Evolutionary conservation across 2,329 filamentous ascomycete species (phyloP), one percentile per base, ranked within the genome.

Genomic region (Talaromyces atroroseus): DNA sequence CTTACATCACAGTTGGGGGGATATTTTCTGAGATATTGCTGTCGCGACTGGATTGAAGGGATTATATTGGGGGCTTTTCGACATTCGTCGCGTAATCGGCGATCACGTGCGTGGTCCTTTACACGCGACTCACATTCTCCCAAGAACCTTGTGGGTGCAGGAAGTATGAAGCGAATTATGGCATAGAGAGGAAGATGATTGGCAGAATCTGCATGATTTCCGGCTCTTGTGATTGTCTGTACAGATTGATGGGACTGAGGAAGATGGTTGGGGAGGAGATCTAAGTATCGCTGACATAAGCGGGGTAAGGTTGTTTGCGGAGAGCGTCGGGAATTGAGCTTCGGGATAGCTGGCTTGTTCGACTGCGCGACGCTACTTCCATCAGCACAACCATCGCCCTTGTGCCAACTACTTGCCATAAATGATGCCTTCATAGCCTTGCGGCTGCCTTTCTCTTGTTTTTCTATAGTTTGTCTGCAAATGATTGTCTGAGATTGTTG

Each of bases 401-500:
- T 47, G 56, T 53, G 56, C 56, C 47, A 34, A 32, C 38, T 24
- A 32, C 18, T 14, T 20, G 16, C 16, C 49, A 46, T 44, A 50
- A 46, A 55, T 34, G 32, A 58, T 58, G 56, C 42, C 34, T 52
- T 55, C 52, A 14, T 58, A 49, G 42, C 48, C 23, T 38, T 5
- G 20, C 49, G 48, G 24, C 46, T 45, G 23, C 20, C 52, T 55
- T 44, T 29, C 26, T 29, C 7, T 8, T 26, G 24, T 48, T 34
- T 14, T 36, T 26, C 18, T 18, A 40, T 21, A 18, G 45, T 54
- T 36, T 48, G 59, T 59, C 60, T 59, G 57, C 66, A 62, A 59
- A 71, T 71, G 68, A 68, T 60, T 59, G 16, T 36, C 26, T 26
- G 34, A 49, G 48, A 38, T 21, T 48, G 11, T 57, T 61, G 58